phyloP scores from a whole-genome alignment of 306 rosid species.

The Cucumis cinereus region DNA sequence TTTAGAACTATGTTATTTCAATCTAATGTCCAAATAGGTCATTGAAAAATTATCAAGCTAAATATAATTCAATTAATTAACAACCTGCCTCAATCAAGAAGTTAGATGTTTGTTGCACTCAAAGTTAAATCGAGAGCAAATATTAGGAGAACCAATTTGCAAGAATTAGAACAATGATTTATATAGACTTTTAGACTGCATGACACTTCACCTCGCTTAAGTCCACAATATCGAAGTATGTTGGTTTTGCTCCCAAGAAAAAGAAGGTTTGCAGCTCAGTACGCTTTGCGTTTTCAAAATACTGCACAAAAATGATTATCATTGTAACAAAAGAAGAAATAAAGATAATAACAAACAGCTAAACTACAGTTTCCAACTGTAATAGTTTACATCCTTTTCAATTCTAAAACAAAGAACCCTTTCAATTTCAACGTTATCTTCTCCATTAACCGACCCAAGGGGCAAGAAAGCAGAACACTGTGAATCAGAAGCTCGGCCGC shows the following conservation, averaged over 20 bases:
- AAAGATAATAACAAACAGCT: neutral
- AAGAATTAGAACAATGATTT: neutral
- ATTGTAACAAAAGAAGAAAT: neutral
- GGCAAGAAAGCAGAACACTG: neutral
- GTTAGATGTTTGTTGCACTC: too few relatives aligned
- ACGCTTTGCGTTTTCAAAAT: neutral
- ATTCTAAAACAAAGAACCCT: neutral
- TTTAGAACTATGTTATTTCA: too few relatives aligned
- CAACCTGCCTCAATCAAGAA: too few relatives aligned
- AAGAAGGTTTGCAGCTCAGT: neutral
- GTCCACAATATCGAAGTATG: neutral
- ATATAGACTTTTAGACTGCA: neutral
- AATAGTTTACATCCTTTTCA: neutral
- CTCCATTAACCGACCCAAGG: neutral
- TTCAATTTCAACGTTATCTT: neutral
- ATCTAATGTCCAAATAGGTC: too few relatives aligned
- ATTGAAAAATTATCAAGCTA: too few relatives aligned
- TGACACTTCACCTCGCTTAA: neutral
- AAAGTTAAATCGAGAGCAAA: too few relatives aligned
- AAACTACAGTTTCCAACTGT: neutral
- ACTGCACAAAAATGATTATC: neutral
- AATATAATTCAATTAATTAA: too few relatives aligned
- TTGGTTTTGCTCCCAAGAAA: neutral
- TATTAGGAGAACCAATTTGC: neutral
- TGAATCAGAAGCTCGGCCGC: conserved; percentile 10